phyloP scores from a whole-genome alignment of 164 flowering plant genomes.

The Aristolochia fimbriata region DNA sequence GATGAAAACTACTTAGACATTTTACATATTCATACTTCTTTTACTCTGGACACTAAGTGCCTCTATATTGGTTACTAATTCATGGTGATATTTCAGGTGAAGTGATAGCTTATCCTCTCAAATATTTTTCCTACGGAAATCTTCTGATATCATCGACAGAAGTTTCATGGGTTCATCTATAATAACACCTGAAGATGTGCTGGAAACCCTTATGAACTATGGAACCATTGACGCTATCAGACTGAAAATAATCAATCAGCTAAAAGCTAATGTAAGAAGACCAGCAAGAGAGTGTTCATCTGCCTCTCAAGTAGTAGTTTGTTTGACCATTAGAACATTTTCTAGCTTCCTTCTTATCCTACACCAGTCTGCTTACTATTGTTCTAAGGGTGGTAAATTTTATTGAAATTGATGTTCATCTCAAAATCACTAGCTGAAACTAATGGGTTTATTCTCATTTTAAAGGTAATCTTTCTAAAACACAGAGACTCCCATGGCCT shows the following conservation, averaged over 20 bases:
- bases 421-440: too few species aligned
- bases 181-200: slow-evolving; percentile 81
- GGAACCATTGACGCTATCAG: slow-evolving; percentile 69
- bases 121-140: not conserved
- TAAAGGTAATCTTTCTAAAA: too few species aligned
- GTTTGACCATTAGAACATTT: too few species aligned
- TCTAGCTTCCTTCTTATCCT: too few species aligned
- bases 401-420: too few species aligned
- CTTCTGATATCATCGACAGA: not conserved
- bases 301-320: too few species aligned
- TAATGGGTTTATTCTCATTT: too few species aligned
- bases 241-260: slow-evolving; percentile 58
- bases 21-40: not conserved
- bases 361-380: too few species aligned
- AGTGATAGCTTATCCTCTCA: too few species aligned
- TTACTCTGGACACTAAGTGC: not conserved
- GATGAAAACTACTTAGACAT: too few species aligned
- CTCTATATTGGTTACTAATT: not conserved
- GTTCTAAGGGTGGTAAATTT: too few species aligned
- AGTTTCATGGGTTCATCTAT: slow-evolving; percentile 34
- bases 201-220: slow-evolving; percentile 85
- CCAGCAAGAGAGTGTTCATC: not conserved
- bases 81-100: not conserved
- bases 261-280: slow-evolving; percentile 66
- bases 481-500: too few species aligned